Evolutionary conservation across 2,329 filamentous ascomycete genomes (phyloP).

Genomic region (Phyllosticta paracitricarpa): DNA sequence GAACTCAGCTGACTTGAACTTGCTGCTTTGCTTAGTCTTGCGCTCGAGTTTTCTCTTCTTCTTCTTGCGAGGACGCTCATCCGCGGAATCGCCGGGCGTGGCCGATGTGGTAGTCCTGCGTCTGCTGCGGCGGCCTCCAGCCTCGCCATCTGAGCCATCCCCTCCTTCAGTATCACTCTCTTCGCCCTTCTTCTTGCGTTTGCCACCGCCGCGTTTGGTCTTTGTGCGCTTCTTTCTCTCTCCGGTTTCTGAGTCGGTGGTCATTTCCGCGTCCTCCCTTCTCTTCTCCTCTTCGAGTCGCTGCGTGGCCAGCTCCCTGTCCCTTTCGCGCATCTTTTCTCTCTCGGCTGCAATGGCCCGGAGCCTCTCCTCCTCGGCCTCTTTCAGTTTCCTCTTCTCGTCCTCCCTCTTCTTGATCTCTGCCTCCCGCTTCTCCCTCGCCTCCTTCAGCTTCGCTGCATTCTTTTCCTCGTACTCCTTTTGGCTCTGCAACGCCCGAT

Average conservation of each 20-base stretch:
- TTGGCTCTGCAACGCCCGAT: constrained; percentile 73
- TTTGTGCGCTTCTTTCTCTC: constrained; percentile 68
- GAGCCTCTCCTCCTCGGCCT: constrained; percentile 62
- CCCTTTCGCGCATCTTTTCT: constrained; percentile 63
- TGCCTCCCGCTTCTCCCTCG: constrained; percentile 68
- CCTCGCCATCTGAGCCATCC: constrained; percentile 30
- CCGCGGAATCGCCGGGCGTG: constrained; percentile 39
- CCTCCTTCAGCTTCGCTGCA: constrained; percentile 73
- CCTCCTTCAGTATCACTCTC: constrained; percentile 38
- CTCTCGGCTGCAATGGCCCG: constrained; percentile 81
- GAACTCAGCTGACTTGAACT: constrained; percentile 80
- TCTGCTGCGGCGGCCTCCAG: constrained; percentile 23
- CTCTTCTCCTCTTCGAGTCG: constrained; percentile 60
- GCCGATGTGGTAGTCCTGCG: constrained; percentile 25
- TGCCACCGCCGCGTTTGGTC: constrained; percentile 31
- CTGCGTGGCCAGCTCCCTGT: constrained; percentile 61
- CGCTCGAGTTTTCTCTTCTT: constrained; percentile 53
- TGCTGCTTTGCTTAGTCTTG: constrained; percentile 40
- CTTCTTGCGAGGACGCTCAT: constrained; percentile 49
- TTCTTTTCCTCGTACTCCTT: constrained; percentile 90
- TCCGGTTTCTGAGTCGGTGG: constrained; percentile 52
- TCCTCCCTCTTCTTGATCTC: constrained; percentile 73
- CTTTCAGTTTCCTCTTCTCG: constrained; percentile 56
- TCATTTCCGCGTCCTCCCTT: constrained; percentile 61
- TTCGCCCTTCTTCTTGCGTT: constrained; percentile 49